Conservation (phyloP, 2,329 filamentous ascomycete species). For the Cercospora citrullina region DNA sequence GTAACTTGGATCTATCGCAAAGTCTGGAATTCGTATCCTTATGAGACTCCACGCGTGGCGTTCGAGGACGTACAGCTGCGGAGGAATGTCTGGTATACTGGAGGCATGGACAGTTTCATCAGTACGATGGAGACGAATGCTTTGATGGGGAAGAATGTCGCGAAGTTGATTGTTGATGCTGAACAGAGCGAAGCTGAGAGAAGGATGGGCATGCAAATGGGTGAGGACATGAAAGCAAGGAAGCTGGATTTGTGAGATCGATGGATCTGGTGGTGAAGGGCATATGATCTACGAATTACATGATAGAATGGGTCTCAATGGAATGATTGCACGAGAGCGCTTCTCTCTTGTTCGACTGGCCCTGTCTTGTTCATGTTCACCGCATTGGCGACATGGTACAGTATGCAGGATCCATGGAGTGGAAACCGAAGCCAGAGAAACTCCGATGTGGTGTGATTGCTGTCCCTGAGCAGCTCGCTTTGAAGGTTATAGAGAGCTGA, state of each 20-base stretch:
- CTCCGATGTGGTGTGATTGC: not conserved
- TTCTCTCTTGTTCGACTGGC: too few relatives aligned
- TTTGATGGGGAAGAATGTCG: constrained; percentile 85
- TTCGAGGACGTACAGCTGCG: constrained; percentile 79
- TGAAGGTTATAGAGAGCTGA: not conserved
- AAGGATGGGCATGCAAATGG: not conserved
- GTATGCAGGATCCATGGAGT: not conserved
- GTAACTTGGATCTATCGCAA: constrained; percentile 78
- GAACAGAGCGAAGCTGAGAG: not conserved
- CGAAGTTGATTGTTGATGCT: constrained; percentile 64
- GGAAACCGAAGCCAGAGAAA: not conserved
- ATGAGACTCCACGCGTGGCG: constrained; percentile 77
- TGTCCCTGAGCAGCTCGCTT: not conserved
- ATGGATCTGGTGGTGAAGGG: not conserved
- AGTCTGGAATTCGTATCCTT: constrained; percentile 81
- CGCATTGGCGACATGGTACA: not conserved
- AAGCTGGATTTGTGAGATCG: not conserved
- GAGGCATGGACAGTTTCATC: constrained; percentile 85
- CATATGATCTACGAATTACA: not conserved
- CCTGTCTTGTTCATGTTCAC: not conserved
- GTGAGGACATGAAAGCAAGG: not conserved
- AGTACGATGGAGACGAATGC: constrained; percentile 97
- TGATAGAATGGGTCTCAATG: not conserved
- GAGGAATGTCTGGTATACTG: constrained; percentile 65
- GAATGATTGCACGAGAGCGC: not conserved